phyloP scores from a whole-genome alignment of 2,329 filamentous ascomycete species.

The Tolypocladium album region DNA sequence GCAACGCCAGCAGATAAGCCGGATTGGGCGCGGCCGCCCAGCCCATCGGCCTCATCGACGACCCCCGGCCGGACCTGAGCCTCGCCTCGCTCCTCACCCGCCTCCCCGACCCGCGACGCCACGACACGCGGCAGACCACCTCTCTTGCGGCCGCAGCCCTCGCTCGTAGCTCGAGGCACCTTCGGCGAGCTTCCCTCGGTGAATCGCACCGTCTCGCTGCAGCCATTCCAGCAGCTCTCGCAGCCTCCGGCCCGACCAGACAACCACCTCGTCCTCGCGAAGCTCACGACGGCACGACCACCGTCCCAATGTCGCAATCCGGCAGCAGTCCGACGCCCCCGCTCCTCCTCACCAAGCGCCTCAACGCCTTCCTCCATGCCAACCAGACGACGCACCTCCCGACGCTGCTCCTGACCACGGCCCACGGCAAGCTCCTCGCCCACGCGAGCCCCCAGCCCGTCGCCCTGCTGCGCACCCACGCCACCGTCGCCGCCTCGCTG shows the following conservation, averaged over 20 bases:
- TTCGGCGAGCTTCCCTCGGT: neutral
- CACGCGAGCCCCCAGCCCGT: conserved; percentile 47
- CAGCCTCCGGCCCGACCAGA: neutral
- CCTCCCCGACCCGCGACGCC: neutral
- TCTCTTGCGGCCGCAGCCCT: neutral
- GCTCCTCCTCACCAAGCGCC: conserved; percentile 54
- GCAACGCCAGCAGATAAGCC: neutral
- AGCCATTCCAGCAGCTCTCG: neutral
- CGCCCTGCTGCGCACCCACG: conserved; percentile 48
- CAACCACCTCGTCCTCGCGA: neutral
- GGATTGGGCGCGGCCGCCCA: neutral
- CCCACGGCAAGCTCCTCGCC: conserved; percentile 52
- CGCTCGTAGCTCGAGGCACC: neutral
- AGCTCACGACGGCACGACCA: neutral
- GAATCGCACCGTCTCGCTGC: neutral
- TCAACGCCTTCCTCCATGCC: conserved; percentile 49
- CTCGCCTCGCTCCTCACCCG: neutral
- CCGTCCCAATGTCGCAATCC: conserved; percentile 1
- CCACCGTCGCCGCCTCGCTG: conserved; percentile 52
- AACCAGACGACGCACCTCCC: conserved; percentile 47
- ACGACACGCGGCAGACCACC: neutral
- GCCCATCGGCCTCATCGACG: neutral
- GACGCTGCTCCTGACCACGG: conserved; percentile 48
- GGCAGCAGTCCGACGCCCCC: conserved; percentile 35
- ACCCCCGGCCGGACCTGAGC: neutral